Conservation (phyloP, 2,329 filamentous ascomycete genomes). For the Penicillium sp. region DNA sequence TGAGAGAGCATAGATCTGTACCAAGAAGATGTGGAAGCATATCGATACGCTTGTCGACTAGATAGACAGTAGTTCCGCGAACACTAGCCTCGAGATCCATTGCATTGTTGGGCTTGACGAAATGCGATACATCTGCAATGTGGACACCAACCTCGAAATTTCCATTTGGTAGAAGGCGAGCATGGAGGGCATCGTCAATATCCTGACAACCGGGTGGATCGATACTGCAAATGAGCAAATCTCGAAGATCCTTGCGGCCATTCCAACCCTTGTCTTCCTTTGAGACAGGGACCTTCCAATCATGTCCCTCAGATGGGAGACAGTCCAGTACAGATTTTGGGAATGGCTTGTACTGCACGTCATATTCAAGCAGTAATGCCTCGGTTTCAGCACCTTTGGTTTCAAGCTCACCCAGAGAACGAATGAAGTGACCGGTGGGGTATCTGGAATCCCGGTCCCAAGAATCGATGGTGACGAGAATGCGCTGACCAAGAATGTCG, state of each 20-base stretch:
- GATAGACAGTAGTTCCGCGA: constrained; percentile 91
- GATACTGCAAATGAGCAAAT: constrained; percentile 91
- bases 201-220: constrained; percentile 95
- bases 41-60: constrained; percentile 98
- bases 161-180: constrained; percentile 78
- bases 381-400: constrained; percentile 98
- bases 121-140: constrained; percentile 98
- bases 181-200: constrained; percentile 96
- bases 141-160: constrained; percentile 97
- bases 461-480: constrained; percentile 88
- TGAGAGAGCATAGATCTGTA: constrained; percentile 92
- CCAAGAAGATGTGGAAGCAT: constrained; percentile 97
- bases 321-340: constrained; percentile 95
- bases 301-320: constrained; percentile 83
- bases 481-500: constrained; percentile 84
- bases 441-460: constrained; percentile 95
- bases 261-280: constrained; percentile 82
- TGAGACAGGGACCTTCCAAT: constrained; percentile 85
- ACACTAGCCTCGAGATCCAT: constrained; percentile 96
- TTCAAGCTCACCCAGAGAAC: constrained; percentile 88
- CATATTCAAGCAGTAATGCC: constrained; percentile 87
- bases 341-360: constrained; percentile 96
- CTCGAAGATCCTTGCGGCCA: constrained; percentile 77
- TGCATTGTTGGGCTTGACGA: constrained; percentile 92
- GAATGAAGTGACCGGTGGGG: constrained; percentile 88